phyloP scores from a whole-genome alignment of 2,329 filamentous ascomycete species.

The Xylariaceae sp. region DNA sequence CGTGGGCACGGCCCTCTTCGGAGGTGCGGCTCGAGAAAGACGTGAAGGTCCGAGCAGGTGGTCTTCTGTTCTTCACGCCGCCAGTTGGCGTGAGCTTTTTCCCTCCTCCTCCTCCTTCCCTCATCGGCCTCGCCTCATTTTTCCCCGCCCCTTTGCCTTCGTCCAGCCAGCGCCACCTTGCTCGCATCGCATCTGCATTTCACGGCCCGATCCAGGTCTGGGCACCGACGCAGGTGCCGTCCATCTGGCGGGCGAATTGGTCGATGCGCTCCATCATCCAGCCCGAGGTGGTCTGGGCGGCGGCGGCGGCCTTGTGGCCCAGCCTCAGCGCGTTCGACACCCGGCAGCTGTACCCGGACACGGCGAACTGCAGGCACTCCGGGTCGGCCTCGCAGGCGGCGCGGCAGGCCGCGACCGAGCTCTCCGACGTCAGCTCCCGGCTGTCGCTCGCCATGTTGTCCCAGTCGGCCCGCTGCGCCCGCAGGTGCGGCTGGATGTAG shows the following conservation, averaged over 20 bases:
- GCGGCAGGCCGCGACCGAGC: conserved; percentile 20
- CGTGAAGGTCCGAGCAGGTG: too few relatives aligned
- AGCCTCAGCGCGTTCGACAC: conserved; percentile 19
- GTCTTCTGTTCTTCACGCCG: too few relatives aligned
- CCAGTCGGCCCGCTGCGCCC: conserved; percentile 18
- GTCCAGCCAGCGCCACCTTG: too few relatives aligned
- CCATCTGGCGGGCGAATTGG: conserved; percentile 19
- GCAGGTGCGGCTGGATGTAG: conserved; percentile 19
- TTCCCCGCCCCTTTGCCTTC: too few relatives aligned
- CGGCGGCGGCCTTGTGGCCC: conserved; percentile 13
- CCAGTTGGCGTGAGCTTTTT: too few relatives aligned
- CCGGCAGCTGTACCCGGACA: conserved; percentile 19
- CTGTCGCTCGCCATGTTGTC: conserved; percentile 25
- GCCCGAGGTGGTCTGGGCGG: conserved; percentile 18
- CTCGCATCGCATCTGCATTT: too few relatives aligned
- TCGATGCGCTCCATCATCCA: conserved; percentile 25
- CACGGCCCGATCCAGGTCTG: conserved; percentile 12
- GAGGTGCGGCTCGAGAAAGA: too few relatives aligned
- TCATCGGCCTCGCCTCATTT: too few relatives aligned
- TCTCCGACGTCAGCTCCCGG: conserved; percentile 11
- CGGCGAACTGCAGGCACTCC: conserved; percentile 24
- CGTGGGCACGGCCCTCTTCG: too few relatives aligned
- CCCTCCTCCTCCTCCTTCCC: too few relatives aligned
- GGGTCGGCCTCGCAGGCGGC: conserved; percentile 16
- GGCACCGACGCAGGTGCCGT: conserved; percentile 13